phyloP scores from a whole-genome alignment of 2,329 filamentous ascomycete species.

The Ceratocystis diversiconidia region DNA sequence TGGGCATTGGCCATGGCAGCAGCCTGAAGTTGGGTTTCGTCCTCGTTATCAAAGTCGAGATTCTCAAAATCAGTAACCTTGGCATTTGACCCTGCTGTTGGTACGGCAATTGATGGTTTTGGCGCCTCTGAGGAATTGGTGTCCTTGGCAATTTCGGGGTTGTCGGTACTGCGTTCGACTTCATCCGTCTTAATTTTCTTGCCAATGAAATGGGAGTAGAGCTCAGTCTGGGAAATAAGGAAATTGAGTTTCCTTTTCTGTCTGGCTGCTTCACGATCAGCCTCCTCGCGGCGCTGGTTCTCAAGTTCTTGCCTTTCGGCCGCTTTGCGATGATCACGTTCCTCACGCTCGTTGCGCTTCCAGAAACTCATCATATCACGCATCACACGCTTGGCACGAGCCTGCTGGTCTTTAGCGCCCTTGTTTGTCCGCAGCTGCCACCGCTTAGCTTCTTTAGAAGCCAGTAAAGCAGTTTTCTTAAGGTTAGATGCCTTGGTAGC shows the following conservation, averaged over 20 bases:
- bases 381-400: constrained; percentile 94
- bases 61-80: constrained; percentile 92
- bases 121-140: constrained; percentile 31
- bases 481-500: constrained; percentile 85
- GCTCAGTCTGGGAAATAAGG: constrained; percentile 93
- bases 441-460: constrained; percentile 89
- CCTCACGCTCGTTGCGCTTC: constrained; percentile 97
- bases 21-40: constrained; percentile 65
- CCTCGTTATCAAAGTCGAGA: constrained; percentile 88
- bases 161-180: constrained; percentile 78
- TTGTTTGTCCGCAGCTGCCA: constrained; percentile 98
- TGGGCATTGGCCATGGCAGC: constrained; percentile 93
- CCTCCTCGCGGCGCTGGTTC: constrained; percentile 90
- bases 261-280: constrained; percentile 88
- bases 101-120: constrained; percentile 37
- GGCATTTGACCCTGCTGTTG: constrained; percentile 36
- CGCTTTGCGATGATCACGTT: constrained; percentile 83
- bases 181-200: constrained; percentile 98
- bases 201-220: constrained; percentile 98
- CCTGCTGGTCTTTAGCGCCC: constrained; percentile 93
- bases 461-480: constrained; percentile 91
- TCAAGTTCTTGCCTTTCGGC: constrained; percentile 94
- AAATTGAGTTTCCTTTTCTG: constrained; percentile 99
- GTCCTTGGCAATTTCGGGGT: constrained; percentile 52
- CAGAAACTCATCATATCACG: constrained; percentile 99